Base-by-base conservation (phyloP, 352 stramenopile genomes). In the Peronosclerospora sorghi region DNA sequence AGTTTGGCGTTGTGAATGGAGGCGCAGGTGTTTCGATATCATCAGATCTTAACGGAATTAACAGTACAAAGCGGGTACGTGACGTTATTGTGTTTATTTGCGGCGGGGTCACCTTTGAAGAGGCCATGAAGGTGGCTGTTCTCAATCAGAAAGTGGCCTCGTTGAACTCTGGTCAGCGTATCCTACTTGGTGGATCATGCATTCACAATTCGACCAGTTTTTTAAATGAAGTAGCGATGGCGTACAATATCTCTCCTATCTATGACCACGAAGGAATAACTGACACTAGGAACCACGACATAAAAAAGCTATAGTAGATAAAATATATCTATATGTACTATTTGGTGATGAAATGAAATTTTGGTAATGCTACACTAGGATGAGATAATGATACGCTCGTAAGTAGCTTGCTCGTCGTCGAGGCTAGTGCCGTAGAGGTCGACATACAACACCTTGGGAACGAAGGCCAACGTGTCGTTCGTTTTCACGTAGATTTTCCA, bases 11-110 rank as follows among this genome's bases (percentile, higher is more conserved):
- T 26, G 98, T 99, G 59, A 96, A 97, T 26, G 95, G 98, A 60
- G 53, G 57, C 32, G 44, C 44, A 19, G 49, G 14, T 34, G 41
- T 48, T 40, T 17, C 41, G 42, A 41, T 47, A 24, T 54, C 44
- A 19, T 48, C 52, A 24, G 57, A 66, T 37, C 36, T 59, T 18
- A 95, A 97, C 56, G 83, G 92, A 12, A 94, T 90, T 35, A 73
- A 97, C 1, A 71, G 98, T 10, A 83, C 97, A 54, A 94, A 97
- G 50, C 97, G 94, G 2, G 74, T 99, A 21, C 65, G 83, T 43
- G 88, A 98, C 57, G 83, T 99, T 21, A 91, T 99, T 48, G 85
- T 99, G 36, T 99, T 97, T 61, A 96, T 99, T 66, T 92, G 96
- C 12, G 96, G 96, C 44, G 96, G 96, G 46, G 87, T 90, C 20